A percentile compares a stretch with the other conserved stretches of the same genome.
phyloP scores from a whole-genome alignment of 345 rosid genomes.

The Pistacia integerrima region DNA sequence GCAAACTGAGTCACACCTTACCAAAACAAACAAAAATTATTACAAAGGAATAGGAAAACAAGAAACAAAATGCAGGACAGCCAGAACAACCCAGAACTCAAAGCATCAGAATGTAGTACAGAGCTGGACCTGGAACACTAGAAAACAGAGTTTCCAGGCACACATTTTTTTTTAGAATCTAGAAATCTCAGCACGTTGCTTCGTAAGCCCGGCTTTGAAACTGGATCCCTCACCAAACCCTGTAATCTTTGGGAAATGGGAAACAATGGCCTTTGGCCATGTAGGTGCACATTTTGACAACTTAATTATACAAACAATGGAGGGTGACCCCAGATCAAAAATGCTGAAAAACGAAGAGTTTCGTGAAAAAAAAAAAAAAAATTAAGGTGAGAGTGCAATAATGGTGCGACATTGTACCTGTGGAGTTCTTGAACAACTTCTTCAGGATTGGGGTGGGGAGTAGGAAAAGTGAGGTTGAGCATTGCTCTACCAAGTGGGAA shows the following conservation, averaged over 20 bases:
- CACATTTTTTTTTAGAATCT: too few relatives aligned
- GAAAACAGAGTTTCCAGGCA: neutral
- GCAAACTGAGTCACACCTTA: neutral
- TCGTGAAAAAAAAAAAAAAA: neutral
- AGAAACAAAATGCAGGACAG: neutral
- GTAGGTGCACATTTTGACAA: too few relatives aligned
- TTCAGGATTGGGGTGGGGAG: conserved; percentile 78
- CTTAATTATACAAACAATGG: conserved; percentile 1
- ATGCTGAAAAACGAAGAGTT: neutral
- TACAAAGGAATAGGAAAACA: neutral
- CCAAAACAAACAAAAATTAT: neutral
- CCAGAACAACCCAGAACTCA: neutral
- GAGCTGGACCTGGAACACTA: neutral
- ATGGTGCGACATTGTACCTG: conserved; percentile 42
- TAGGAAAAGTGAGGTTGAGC: conserved; percentile 56
- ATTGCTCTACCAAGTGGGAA: conserved; percentile 41
- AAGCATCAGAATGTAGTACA: neutral
- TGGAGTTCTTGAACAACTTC: conserved; percentile 75
- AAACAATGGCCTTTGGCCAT: too few relatives aligned
- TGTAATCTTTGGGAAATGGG: too few relatives aligned
- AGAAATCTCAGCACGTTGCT: too few relatives aligned
- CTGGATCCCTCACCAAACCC: too few relatives aligned
- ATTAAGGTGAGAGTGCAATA: neutral
- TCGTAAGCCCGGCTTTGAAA: too few relatives aligned
- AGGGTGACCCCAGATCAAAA: neutral